phyloP scores from a whole-genome alignment of 2,329 filamentous ascomycete genomes.

The Calonectria montana region DNA sequence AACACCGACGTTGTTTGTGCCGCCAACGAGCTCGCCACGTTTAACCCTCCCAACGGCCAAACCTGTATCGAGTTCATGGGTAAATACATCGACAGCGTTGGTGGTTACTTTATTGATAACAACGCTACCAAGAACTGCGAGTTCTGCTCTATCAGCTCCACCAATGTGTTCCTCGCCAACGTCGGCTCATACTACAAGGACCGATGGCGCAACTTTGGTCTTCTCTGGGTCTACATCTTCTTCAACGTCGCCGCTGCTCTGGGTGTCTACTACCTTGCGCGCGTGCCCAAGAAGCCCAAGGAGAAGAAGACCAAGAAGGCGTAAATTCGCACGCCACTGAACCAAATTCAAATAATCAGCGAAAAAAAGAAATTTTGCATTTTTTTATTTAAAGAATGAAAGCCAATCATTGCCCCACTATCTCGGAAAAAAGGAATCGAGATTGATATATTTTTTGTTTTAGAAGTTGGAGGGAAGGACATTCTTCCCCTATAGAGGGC shows the following conservation, averaged over 20 bases:
- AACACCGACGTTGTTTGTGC: conserved; percentile 75
- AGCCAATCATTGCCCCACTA: conserved; percentile 2
- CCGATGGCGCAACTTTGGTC: conserved; percentile 77
- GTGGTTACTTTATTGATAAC: conserved; percentile 66
- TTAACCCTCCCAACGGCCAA: conserved; percentile 67
- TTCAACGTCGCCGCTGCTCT: conserved; percentile 70
- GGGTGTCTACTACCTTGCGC: conserved; percentile 66
- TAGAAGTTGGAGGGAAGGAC: conserved; percentile 12
- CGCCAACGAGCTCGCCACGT: conserved; percentile 73
- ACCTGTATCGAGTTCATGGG: conserved; percentile 72
- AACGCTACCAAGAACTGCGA: conserved; percentile 62
- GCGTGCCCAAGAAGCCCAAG: conserved; percentile 57
- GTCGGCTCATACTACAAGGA: conserved; percentile 67
- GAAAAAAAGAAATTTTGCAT: not conserved
- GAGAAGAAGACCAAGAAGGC: conserved; percentile 48
- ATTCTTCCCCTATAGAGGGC: conserved; percentile 15
- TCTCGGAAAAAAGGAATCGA: conserved; percentile 1
- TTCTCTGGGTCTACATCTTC: conserved; percentile 68
- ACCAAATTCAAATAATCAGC: not conserved
- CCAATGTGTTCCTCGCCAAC: conserved; percentile 62
- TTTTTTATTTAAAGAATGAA: not conserved
- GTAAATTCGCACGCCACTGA: not conserved
- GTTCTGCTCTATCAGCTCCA: conserved; percentile 66
- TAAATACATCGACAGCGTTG: conserved; percentile 58
- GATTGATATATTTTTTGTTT: conserved; percentile 10